Percentiles rank a stretch among this genome's conserved stretches.
These are phyloP conservation scores for Quercus agrifolia DNA, from an alignment of 306 rosid genomes.

Conservation along the genomic window DNA sequence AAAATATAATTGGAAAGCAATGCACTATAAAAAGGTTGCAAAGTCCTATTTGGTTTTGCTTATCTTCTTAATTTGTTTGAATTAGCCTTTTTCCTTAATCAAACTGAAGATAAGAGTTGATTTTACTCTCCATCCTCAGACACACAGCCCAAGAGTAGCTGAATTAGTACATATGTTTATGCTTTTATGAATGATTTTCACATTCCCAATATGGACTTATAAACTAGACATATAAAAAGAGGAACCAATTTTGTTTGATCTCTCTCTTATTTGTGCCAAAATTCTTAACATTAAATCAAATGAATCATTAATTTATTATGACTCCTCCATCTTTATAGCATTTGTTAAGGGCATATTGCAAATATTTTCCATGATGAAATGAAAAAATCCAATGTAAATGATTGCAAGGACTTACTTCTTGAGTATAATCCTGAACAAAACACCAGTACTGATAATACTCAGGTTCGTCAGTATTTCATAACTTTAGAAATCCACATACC, in stretches of 20 bases:
- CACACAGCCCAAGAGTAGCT: neutral
- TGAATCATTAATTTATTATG: neutral
- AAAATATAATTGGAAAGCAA: slow-evolving; percentile 21
- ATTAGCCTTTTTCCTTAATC: neutral
- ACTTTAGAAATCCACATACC: slow-evolving; percentile 94
- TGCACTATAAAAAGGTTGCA: neutral
- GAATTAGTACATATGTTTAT: neutral
- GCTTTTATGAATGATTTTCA: neutral
- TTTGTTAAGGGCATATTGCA: neutral
- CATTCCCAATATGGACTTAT: neutral
- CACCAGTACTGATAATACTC: slow-evolving; percentile 86
- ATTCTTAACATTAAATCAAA: neutral
- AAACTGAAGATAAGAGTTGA: too few species aligned
- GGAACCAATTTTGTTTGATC: neutral
- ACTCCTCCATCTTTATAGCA: neutral
- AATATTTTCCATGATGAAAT: neutral
- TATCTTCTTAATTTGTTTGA: neutral
- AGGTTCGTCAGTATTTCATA: slow-evolving; percentile 90
- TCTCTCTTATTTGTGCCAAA: neutral
- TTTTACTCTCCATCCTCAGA: neutral
- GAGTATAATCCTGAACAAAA: slow-evolving; percentile 84
- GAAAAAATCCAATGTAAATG: neutral
- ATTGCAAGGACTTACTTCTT: slow-evolving; percentile 49
- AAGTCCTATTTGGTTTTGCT: neutral
- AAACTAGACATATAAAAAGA: neutral